These are phyloP conservation scores for Magnusiomyces tetraspermus DNA, from an alignment of 1,139 yeast genomes.

Conservation along the genomic window DNA sequence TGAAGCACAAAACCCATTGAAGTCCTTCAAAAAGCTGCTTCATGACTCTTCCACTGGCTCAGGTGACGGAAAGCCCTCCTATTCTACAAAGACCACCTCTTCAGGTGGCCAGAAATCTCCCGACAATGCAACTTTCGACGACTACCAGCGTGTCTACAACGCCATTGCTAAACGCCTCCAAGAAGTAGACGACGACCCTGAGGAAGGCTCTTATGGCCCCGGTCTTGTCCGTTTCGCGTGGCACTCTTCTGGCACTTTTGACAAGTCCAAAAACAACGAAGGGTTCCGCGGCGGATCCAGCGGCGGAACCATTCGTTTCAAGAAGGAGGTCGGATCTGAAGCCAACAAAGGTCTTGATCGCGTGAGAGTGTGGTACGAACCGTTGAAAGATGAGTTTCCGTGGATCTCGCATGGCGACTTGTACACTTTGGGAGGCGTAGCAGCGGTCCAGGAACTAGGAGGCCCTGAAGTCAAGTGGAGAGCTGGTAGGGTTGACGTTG, in stretches of 20 bases:
- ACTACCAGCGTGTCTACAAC: conserved; percentile 70
- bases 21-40: too few relatives aligned
- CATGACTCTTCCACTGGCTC: too few relatives aligned
- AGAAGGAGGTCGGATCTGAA: conserved; percentile 56
- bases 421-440: conserved; percentile 81
- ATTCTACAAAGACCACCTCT: conserved; percentile 22
- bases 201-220: conserved; percentile 64
- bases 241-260: conserved; percentile 68
- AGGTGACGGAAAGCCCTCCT: too few relatives aligned
- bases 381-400: conserved; percentile 53
- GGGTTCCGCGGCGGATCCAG: conserved; percentile 89
- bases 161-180: conserved; percentile 65
- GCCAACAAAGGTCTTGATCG: conserved; percentile 66
- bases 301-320: conserved; percentile 73
- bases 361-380: conserved; percentile 56
- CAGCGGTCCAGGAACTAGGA: conserved; percentile 72
- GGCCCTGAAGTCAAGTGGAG: conserved; percentile 88
- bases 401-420: conserved; percentile 84
- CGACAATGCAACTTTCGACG: conserved; percentile 36
- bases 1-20: too few relatives aligned
- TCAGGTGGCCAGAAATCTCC: conserved; percentile 15
- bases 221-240: conserved; percentile 62
- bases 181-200: conserved; percentile 63
- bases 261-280: conserved; percentile 42
- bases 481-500: conserved; percentile 60